Conservation (phyloP, 2,329 filamentous ascomycete genomes). For the Aspergillus ustus region DNA sequence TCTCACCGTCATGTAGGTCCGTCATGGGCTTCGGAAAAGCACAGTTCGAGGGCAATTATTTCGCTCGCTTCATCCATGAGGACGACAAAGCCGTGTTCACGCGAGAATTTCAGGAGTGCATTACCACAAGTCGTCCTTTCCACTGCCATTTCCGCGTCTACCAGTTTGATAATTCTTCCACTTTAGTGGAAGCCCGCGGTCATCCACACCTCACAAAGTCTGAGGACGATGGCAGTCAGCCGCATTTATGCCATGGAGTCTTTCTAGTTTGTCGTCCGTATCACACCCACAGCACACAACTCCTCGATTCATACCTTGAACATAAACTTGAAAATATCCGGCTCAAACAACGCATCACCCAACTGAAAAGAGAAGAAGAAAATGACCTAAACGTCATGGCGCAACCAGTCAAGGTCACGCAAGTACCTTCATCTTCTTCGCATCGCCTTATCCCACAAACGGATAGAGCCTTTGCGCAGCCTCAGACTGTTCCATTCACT, state of each 20-base stretch:
- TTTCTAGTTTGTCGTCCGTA: slow-evolving; percentile 94
- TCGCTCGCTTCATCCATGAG: slow-evolving; percentile 82
- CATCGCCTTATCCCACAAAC: neutral
- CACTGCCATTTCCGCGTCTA: slow-evolving; percentile 86
- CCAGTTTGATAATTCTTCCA: slow-evolving; percentile 73
- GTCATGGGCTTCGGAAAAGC: slow-evolving; percentile 76
- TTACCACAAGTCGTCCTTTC: slow-evolving; percentile 76
- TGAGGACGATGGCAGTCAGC: slow-evolving; percentile 62
- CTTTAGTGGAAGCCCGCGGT: slow-evolving; percentile 88
- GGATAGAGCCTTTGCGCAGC: neutral
- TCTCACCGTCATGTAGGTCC: slow-evolving; percentile 75
- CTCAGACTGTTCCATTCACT: neutral
- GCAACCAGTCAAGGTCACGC: slow-evolving; percentile 32
- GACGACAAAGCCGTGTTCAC: slow-evolving; percentile 84
- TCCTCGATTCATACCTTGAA: slow-evolving; percentile 91
- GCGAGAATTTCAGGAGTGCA: slow-evolving; percentile 86
- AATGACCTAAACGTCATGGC: slow-evolving; percentile 74
- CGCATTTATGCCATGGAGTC: slow-evolving; percentile 80
- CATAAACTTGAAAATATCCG: slow-evolving; percentile 97
- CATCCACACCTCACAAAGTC: slow-evolving; percentile 79
- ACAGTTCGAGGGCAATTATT: slow-evolving; percentile 74
- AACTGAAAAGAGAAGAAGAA: slow-evolving; percentile 82
- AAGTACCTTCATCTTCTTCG: slow-evolving; percentile 1
- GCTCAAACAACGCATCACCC: slow-evolving; percentile 79
- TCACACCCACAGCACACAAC: slow-evolving; percentile 80